Percentiles rank a stretch among this genome's conserved stretches.
Evolutionary conservation across 78 protist species (phyloP).

Genomic region (Dictyostelium citrinum): DNA sequence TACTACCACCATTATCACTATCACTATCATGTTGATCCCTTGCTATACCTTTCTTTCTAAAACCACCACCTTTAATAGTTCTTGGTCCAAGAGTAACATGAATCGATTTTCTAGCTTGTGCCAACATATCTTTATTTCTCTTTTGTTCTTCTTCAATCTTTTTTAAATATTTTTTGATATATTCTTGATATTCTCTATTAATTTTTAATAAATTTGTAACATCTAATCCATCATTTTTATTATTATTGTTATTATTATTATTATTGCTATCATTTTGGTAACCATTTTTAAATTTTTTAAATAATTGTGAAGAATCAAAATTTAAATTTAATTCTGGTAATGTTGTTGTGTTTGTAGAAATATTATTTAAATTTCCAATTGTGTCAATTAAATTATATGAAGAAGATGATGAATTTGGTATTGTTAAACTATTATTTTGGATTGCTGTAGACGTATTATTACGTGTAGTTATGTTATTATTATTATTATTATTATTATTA

Average conservation of each 20-base stretch:
- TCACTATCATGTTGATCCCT: neutral
- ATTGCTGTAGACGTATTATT: neutral
- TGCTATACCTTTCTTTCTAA: neutral
- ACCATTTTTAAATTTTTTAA: neutral
- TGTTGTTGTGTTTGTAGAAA: too few species aligned
- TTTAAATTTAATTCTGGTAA: neutral
- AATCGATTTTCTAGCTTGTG: neutral
- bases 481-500: neutral
- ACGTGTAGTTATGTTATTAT: neutral
- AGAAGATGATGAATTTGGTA: neutral
- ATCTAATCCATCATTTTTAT: neutral
- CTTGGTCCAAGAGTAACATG: neutral
- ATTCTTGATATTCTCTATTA: constrained; percentile 1
- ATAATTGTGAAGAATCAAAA: neutral
- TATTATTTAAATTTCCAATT: neutral
- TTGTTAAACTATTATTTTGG: neutral
- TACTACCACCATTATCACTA: neutral
- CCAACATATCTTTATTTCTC: neutral
- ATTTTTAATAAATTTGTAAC: neutral
- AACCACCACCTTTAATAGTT: neutral
- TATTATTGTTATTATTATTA: neutral
- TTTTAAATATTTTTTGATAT: neutral
- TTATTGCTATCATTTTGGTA: neutral
- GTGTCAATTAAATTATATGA: neutral
- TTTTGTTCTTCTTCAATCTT: neutral